Evolutionary conservation across 306 rosid genomes (phyloP), one percentile per base, ranked within the genome.

Genomic region (Vigna trinervia): DNA sequence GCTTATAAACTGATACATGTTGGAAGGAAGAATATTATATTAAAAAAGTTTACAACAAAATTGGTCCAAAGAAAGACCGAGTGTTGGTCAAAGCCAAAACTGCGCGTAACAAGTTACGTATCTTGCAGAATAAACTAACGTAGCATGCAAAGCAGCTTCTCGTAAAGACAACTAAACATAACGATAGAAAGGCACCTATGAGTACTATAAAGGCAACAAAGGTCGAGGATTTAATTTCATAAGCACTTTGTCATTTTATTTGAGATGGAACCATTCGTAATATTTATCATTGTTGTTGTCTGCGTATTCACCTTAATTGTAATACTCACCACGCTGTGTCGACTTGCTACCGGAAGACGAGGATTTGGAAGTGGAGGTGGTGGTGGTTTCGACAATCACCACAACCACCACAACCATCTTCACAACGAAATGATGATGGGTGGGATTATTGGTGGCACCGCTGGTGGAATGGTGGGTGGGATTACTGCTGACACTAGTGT

Each of bases 241-340:
- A 57, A 56, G 15, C 36, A 57, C 36, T 56, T 56, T 22, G 15
- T 3, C 4, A 11, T 2, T 45, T 4, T 54, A 32, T 56, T 19
- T 6, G n/a, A 78, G 30, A 79, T 83, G 86, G 59, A 79, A 11
- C 15, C 81, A 9, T 13, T 50, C 12, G 80, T 56, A 19, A 74
- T 69, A 78, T 1, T 79, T 63, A 75, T 83, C 75, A 64, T 79
- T 0, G 39, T 13, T 60, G 59, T 12, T 60, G 81, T 69, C 5
- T 61, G 71, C 45, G 0, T 79, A 0, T 15, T 75, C 12, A 8
- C 41, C 34, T 34, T 75, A 1, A 0, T 1, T 43, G 23, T 2
- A 10, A 20, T 75, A 53, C 3, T 69, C 13, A 51, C 41, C 19
- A 36, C 79, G 26, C 17, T 79, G 64, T 62, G 84, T 65, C 75